Base-by-base conservation (phyloP, 1,139 yeast species). In the Lodderomyces theae region DNA sequence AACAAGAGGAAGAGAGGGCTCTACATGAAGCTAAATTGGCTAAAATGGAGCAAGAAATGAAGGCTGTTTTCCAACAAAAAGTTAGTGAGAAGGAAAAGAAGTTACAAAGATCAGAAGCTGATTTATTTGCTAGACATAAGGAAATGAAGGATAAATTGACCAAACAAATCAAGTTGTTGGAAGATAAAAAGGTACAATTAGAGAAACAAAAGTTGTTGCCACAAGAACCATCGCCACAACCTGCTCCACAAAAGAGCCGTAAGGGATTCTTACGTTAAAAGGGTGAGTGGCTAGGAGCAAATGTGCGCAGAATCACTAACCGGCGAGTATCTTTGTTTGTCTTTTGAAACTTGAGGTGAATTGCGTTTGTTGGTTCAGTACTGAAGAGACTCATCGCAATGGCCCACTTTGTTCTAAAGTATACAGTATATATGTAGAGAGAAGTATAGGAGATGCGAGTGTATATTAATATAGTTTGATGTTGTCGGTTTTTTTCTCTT, bases 41-140 rank as follows among this genome's bases (percentile, higher is more conserved):
- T 45, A 89, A 88, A 71, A 81, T 94, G 85, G 98, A 94, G 69
- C 79, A 89, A 28, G 97, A 92, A 68, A 89, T 94, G 97, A 90
- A 92, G 72, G 77, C 83, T 21, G 96, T 94, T 43, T 94, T 94
- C 80, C 96, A 90, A 68, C 95, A 87, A 61, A 94, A 92, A 72
- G 98, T 94, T 30, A 74, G 86, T 44, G 97, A 90, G 67, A 94
- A 94, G 81, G 99, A 94, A 66, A 87, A 89, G 76, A 90, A 90
- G 71, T 79, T 94, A 62, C 96, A 90, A 72, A 87, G 90, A 69
- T 88, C 97, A 38, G 98, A 94, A 69, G 95, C 96, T 43, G 98
- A 94, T 66, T 78, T 94, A 58, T 92, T 92, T 63, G 80, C 95
- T 31, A 82, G 95, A 64, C 98, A 94, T 67, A 87, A 88, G 64